Conservation (phyloP, 495 filamentous ascomycete species). For the Zalerion maritima region DNA sequence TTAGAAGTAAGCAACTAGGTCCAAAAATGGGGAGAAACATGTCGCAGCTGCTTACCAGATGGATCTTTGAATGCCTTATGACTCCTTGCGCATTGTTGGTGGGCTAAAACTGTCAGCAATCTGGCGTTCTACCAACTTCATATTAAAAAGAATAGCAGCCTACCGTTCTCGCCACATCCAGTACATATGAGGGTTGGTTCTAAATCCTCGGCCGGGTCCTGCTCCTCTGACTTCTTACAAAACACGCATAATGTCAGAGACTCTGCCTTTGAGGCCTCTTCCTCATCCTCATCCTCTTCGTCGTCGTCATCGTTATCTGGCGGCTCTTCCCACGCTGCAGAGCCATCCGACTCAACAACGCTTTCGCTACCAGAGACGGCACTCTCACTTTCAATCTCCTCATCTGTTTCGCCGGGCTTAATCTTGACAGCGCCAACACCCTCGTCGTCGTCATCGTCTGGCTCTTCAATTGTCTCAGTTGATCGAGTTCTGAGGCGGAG, state of each 20-base stretch:
- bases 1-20: constrained; percentile 9
- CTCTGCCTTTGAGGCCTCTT: constrained; percentile 39
- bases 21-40: neutral
- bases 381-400: constrained; percentile 32
- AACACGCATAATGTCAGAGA: constrained; percentile 59
- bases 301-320: constrained; percentile 28
- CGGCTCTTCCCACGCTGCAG: constrained; percentile 8
- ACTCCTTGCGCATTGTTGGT: constrained; percentile 84
- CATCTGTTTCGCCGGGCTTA: constrained; percentile 37
- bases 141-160: constrained; percentile 19
- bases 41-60: constrained; percentile 14
- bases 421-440: constrained; percentile 66
- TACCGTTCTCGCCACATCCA: constrained; percentile 81
- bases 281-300: constrained; percentile 49
- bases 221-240: constrained; percentile 68
- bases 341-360: constrained; percentile 16
- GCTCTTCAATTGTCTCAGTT: constrained; percentile 20
- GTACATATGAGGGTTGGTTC: constrained; percentile 70
- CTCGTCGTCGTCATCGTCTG: constrained; percentile 40
- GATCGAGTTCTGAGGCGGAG: constrained; percentile 5
- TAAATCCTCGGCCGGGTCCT: constrained; percentile 77
- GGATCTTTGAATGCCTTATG: constrained; percentile 46
- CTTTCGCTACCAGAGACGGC: constrained; percentile 19
- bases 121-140: constrained; percentile 14
- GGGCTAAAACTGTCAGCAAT: constrained; percentile 47